Conservation (phyloP, 1,139 yeast species). For the Hyphopichia burtonii region DNA sequence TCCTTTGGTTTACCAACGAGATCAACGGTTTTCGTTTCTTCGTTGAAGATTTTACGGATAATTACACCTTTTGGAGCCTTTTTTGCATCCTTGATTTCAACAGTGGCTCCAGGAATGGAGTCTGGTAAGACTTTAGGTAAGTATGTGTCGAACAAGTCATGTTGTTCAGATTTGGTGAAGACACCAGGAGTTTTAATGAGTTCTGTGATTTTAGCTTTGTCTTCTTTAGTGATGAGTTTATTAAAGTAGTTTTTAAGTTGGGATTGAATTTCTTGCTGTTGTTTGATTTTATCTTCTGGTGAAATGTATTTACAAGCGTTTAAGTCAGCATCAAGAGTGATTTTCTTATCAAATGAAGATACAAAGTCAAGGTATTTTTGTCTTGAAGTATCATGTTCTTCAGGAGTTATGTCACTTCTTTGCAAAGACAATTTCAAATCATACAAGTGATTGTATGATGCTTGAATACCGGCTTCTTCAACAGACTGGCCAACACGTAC, state of each 20-base stretch:
- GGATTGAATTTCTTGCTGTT: conserved; percentile 18
- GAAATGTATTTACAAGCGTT: conserved; percentile 20
- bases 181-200: conserved; percentile 39
- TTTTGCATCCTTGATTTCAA: conserved; percentile 24
- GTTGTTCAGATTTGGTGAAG: conserved; percentile 25
- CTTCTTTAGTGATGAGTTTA: conserved; percentile 24
- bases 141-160: conserved; percentile 20
- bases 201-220: conserved; percentile 19
- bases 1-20: conserved; percentile 40
- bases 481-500: conserved; percentile 24
- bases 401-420: conserved; percentile 34
- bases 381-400: conserved; percentile 21
- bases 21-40: conserved; percentile 22
- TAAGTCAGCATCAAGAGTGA: conserved; percentile 30
- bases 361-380: conserved; percentile 25
- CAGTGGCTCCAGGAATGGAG: conserved; percentile 34
- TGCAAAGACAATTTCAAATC: conserved; percentile 43
- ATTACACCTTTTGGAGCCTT: conserved; percentile 34
- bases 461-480: conserved; percentile 60
- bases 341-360: conserved; percentile 20
- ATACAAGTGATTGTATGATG: conserved; percentile 51
- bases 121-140: conserved; percentile 38
- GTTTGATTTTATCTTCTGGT: conserved; percentile 16
- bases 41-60: conserved; percentile 35
- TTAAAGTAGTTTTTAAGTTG: conserved; percentile 21